Evolutionary conservation across 805 yeast species (phyloP).

Genomic region (Yarrowia bubula): DNA sequence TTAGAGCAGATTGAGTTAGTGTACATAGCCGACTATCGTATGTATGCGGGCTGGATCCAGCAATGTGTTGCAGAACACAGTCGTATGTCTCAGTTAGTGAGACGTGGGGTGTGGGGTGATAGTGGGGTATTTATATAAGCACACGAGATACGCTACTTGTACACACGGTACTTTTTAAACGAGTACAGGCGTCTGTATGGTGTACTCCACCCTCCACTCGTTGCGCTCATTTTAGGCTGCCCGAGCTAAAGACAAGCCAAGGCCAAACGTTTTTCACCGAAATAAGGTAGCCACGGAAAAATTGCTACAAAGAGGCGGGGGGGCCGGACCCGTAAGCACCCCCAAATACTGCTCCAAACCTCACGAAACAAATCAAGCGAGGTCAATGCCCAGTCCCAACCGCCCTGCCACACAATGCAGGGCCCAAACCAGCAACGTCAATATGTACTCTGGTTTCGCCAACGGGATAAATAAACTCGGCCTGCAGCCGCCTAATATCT

Average conservation of each 20-base stretch:
- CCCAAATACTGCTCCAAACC: no score
- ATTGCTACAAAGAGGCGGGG: no score
- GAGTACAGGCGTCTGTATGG: no score
- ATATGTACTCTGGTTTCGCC: not conserved
- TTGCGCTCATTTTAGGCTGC: constrained; percentile 5
- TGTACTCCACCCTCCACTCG: no score
- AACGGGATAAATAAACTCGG: not conserved
- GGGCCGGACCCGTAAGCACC: no score
- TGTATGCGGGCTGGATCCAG: constrained; percentile 3
- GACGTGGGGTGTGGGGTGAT: not conserved
- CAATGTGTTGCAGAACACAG: not conserved
- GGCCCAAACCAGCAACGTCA: not conserved
- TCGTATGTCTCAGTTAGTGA: not conserved
- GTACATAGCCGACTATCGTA: constrained; percentile 13
- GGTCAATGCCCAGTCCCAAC: no score
- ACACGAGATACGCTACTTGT: no score
- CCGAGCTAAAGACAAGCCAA: constrained; percentile 7
- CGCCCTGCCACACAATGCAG: no score
- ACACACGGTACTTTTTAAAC: no score
- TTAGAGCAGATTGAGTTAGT: not conserved
- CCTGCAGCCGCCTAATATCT: constrained; percentile 22
- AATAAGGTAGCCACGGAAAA: not conserved
- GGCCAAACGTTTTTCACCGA: constrained; percentile 3
- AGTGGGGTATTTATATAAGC: not conserved
- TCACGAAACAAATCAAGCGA: no score